phyloP scores from a whole-genome alignment of 2,329 filamentous ascomycete genomes.

The Westerdykella ornata region DNA sequence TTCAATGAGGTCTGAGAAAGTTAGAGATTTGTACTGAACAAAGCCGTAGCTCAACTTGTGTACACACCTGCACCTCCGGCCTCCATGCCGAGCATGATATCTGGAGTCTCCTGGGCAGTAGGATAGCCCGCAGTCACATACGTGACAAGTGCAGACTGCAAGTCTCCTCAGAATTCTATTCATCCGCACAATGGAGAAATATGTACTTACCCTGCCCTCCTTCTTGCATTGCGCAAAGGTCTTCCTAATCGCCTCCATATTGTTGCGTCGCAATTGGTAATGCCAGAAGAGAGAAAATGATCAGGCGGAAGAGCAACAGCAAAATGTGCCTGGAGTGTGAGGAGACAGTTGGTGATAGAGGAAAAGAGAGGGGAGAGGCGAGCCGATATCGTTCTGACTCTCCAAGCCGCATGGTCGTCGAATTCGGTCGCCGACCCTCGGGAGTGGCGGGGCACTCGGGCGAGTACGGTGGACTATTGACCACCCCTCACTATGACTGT shows the following conservation, averaged over 20 bases:
- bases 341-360: no score
- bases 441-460: no score
- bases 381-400: no score
- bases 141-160: constrained; percentile 75
- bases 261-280: constrained; percentile 3
- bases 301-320: no score
- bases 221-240: constrained; percentile 48
- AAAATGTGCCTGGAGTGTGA: no score
- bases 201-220: constrained; percentile 39
- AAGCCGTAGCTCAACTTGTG: constrained; percentile 6
- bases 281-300: no score
- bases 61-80: constrained; percentile 76
- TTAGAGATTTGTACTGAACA: constrained; percentile 11
- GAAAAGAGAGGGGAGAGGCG: no score
- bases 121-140: constrained; percentile 96
- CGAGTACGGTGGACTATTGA: no score
- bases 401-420: no score
- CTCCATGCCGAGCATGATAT: constrained; percentile 83
- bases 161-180: constrained; percentile 7
- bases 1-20: constrained; percentile 73
- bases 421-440: no score
- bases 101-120: constrained; percentile 69
- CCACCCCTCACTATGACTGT: no score
- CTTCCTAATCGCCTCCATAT: constrained; percentile 45
- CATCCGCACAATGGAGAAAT: neutral